Percentiles rank a stretch among this genome's conserved stretches.
These are phyloP conservation scores for Fusarium drepaniforme DNA, from an alignment of 2,329 filamentous ascomycete genomes.

Conservation along the genomic window DNA sequence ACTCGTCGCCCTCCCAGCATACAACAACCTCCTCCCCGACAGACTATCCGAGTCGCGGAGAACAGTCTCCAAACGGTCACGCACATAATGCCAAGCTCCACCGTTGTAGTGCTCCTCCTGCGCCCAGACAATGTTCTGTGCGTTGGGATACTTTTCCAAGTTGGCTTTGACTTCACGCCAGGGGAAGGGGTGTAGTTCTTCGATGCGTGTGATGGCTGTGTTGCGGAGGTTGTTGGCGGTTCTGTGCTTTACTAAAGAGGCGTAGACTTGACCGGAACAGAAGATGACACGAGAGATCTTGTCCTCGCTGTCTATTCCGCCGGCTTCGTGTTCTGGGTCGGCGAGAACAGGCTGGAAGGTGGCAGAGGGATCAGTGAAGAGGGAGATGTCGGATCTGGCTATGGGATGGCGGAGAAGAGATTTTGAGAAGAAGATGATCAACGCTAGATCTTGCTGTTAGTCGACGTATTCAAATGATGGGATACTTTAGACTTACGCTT, in stretches of 20 bases:
- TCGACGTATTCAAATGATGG: fast-evolving
- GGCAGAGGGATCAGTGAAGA: constrained; percentile 81
- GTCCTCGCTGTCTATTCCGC: constrained; percentile 80
- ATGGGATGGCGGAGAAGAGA: constrained; percentile 93
- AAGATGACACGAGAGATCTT: constrained; percentile 93
- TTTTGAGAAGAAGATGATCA: constrained; percentile 98
- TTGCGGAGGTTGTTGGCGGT: constrained; percentile 15
- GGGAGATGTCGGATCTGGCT: constrained; percentile 86
- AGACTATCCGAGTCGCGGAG: constrained; percentile 1
- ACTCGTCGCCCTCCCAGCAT: constrained; percentile 26
- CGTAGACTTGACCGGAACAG: constrained; percentile 94
- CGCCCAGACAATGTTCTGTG: constrained; percentile 37
- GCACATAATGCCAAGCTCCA: constrained; percentile 42
- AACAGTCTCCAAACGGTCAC: constrained; percentile 37
- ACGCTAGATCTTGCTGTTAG: constrained; percentile 66
- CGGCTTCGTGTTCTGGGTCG: constrained; percentile 81
- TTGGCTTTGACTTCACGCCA: constrained; percentile 37
- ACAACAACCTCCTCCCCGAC: constrained; percentile 7
- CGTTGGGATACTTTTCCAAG: constrained; percentile 37
- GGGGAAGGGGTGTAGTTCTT: constrained; percentile 44
- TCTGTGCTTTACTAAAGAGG: constrained; percentile 47
- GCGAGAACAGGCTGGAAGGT: constrained; percentile 96
- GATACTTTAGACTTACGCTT: constrained; percentile 77
- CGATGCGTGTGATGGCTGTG: constrained; percentile 38
- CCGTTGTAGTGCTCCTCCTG: constrained; percentile 45